A percentile compares a stretch with the other conserved stretches of the same genome.
Evolutionary conservation across 1,284 basidiomycete genomes (phyloP).

Genomic region (Gomphus sp.): DNA sequence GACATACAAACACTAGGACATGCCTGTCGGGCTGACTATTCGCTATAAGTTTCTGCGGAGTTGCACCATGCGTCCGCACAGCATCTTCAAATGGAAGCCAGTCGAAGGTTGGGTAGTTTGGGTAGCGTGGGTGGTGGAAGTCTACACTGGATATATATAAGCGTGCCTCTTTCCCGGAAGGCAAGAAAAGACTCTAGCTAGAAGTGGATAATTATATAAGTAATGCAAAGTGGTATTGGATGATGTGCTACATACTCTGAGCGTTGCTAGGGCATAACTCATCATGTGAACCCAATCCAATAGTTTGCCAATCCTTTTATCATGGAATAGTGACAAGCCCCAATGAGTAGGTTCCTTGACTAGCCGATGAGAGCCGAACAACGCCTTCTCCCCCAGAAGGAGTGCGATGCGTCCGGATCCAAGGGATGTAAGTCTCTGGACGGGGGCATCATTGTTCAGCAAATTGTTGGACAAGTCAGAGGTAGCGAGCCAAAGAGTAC

Average conservation of each 20-base stretch:
- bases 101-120: constrained; percentile 57
- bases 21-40: constrained; percentile 57
- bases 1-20: constrained; percentile 59
- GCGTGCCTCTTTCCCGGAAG: constrained; percentile 57
- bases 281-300: constrained; percentile 52
- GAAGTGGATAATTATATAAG: background rate
- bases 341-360: constrained; percentile 38
- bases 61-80: constrained; percentile 53
- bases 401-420: constrained; percentile 53
- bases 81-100: constrained; percentile 60
- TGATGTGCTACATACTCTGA: constrained; percentile 40
- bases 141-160: constrained; percentile 58
- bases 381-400: constrained; percentile 38
- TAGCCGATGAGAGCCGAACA: constrained; percentile 46
- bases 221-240: background rate
- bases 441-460: constrained; percentile 27
- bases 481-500: constrained; percentile 51
- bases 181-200: constrained; percentile 65
- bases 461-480: constrained; percentile 31
- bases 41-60: constrained; percentile 62
- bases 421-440: constrained; percentile 30
- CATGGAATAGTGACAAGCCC: constrained; percentile 52
- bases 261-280: constrained; percentile 46
- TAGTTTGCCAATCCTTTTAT: constrained; percentile 47
- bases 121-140: constrained; percentile 39